Evolutionary conservation across 2,329 filamentous ascomycete species (phyloP).

Genomic region (Shiraia sp.): DNA sequence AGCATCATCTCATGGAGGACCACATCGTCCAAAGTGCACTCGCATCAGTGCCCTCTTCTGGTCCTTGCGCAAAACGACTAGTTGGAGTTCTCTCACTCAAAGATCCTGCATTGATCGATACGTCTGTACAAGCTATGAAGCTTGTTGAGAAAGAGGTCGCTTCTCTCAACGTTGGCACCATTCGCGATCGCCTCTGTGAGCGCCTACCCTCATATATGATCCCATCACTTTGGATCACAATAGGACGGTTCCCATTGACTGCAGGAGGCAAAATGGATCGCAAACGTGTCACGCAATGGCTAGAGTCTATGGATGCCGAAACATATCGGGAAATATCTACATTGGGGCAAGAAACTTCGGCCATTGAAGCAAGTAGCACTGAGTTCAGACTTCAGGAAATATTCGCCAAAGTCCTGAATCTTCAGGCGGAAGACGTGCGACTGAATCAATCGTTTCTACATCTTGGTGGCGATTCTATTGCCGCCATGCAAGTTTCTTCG

Average conservation of each 20-base stretch:
- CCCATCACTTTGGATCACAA: slow-evolving; percentile 36
- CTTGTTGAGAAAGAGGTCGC: slow-evolving; percentile 26
- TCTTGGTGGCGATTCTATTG: slow-evolving; percentile 42
- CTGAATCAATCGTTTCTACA: slow-evolving; percentile 41
- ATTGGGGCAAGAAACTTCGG: slow-evolving; percentile 19
- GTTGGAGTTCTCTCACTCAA: slow-evolving; percentile 34
- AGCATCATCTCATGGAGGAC: slow-evolving; percentile 47
- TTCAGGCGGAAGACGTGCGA: slow-evolving; percentile 29
- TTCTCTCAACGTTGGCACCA: slow-evolving; percentile 23
- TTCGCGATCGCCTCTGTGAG: slow-evolving; percentile 35
- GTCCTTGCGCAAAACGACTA: slow-evolving; percentile 38
- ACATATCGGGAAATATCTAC: slow-evolving; percentile 32
- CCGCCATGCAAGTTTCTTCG: slow-evolving; percentile 41
- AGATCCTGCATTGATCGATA: slow-evolving; percentile 11
- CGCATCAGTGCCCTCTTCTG: slow-evolving; percentile 30
- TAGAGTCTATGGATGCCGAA: slow-evolving; percentile 34
- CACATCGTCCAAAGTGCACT: slow-evolving; percentile 31
- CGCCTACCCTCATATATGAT: slow-evolving; percentile 40
- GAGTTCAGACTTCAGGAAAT: slow-evolving; percentile 36
- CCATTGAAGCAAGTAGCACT: slow-evolving; percentile 16
- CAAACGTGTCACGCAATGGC: slow-evolving; percentile 32
- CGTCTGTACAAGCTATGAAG: slow-evolving; percentile 9
- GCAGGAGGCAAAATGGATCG: slow-evolving; percentile 40
- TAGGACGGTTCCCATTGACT: slow-evolving; percentile 35
- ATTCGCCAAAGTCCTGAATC: slow-evolving; percentile 35